Conservation (phyloP, 495 filamentous ascomycete genomes). For the Lepraria neglecta region DNA sequence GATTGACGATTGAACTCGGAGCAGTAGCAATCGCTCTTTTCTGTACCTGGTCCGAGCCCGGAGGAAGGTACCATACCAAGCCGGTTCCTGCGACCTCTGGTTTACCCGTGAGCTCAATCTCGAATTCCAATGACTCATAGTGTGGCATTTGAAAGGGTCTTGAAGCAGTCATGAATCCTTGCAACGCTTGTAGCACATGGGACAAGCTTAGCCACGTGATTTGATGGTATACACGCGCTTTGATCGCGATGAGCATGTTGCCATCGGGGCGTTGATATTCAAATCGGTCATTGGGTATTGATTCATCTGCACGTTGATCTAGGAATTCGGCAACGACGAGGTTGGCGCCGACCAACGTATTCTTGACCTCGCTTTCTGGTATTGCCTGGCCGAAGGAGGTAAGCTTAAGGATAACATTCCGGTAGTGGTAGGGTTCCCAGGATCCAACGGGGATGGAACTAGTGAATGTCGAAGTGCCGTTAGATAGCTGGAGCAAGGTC, state of each 20-base stretch:
- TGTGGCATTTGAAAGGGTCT: background rate
- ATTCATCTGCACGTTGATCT: background rate
- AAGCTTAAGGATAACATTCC: background rate
- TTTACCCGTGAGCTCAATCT: background rate
- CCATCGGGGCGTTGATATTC: background rate
- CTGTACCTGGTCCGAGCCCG: background rate
- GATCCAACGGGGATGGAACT: background rate
- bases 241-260: conserved; percentile 7
- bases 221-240: background rate
- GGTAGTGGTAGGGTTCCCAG: background rate
- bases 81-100: background rate
- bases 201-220: conserved; percentile 8
- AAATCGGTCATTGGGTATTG: conserved; percentile 9
- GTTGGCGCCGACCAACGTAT: background rate
- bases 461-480: background rate
- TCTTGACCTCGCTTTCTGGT: background rate
- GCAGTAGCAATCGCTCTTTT: background rate
- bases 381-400: background rate
- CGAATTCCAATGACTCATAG: conserved; percentile 5
- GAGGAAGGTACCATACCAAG: background rate
- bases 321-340: background rate
- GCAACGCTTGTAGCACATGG: background rate
- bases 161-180: background rate
- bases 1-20: background rate
- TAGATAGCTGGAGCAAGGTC: background rate